Percentiles rank a stretch among this genome's conserved stretches.
Conservation (phyloP, 192 early-diverging fungal genomes). For the Coemansia sp. region DNA sequence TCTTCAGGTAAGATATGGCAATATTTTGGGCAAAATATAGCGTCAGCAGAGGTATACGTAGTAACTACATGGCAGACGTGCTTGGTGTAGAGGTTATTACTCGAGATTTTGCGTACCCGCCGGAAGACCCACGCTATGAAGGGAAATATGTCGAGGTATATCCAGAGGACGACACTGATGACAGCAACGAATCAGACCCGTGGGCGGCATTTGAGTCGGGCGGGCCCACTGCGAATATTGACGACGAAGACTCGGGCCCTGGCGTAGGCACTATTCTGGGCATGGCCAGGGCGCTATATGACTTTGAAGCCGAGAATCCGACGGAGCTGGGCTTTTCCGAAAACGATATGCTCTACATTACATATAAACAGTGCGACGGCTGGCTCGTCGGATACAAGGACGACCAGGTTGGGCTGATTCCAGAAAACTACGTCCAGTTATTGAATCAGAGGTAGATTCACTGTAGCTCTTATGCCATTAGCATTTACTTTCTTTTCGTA, state of each 20-base stretch:
- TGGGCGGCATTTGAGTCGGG: slow-evolving; percentile 46
- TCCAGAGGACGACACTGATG: slow-evolving; percentile 30
- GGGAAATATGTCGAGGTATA: slow-evolving; percentile 22
- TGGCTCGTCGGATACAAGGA: slow-evolving; percentile 72
- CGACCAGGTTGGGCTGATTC: slow-evolving; percentile 69
- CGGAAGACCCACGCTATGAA: slow-evolving; percentile 40
- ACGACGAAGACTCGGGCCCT: slow-evolving; percentile 13
- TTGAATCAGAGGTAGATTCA: slow-evolving; percentile 1
- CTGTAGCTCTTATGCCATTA: neutral
- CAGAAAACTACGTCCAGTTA: slow-evolving; percentile 75
- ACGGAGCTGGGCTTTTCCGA: slow-evolving; percentile 67
- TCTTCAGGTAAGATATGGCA: slow-evolving; percentile 15
- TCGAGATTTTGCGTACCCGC: slow-evolving; percentile 52
- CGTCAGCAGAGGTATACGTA: neutral
- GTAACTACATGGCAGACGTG: neutral
- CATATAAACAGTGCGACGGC: slow-evolving; percentile 70
- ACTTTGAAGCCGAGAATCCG: slow-evolving; percentile 71
- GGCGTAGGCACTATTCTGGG: slow-evolving; percentile 19
- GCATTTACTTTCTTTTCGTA: neutral
- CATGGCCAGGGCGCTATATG: slow-evolving; percentile 64
- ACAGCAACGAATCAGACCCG: slow-evolving; percentile 35
- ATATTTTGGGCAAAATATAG: neutral
- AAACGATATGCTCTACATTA: slow-evolving; percentile 65
- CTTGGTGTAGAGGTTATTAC: slow-evolving; percentile 29
- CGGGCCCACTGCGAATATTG: slow-evolving; percentile 19